Evolutionary conservation across 1,284 basidiomycete species (phyloP).

Genomic region (Irpex rosettiformis): DNA sequence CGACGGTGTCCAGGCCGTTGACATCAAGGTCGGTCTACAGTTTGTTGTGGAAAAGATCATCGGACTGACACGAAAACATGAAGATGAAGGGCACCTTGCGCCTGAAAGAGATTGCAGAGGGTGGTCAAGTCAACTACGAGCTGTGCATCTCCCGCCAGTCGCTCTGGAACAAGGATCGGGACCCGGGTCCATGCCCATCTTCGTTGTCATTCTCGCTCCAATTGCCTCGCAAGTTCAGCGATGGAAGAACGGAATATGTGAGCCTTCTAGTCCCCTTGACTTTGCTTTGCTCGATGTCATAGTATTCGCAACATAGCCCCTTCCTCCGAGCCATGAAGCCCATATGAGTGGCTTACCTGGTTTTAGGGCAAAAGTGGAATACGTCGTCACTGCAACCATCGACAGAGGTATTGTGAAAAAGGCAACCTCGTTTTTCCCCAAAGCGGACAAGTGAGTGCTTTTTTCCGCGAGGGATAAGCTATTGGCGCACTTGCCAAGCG

Average conservation of each 20-base stretch:
- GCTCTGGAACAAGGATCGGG: conserved; percentile 54
- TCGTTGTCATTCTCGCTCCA: conserved; percentile 49
- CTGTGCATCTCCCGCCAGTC: conserved; percentile 48
- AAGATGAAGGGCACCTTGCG: conserved; percentile 60
- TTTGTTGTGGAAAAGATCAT: background rate
- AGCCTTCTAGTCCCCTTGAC: conserved; percentile 22
- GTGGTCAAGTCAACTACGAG: conserved; percentile 48
- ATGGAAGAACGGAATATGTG: conserved; percentile 56
- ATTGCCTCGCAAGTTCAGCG: conserved; percentile 55
- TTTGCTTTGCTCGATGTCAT: background rate
- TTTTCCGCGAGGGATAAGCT: background rate
- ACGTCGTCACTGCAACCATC: conserved; percentile 25
- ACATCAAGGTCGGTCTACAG: conserved; percentile 48
- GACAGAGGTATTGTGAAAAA: conserved; percentile 19
- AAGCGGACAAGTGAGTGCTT: conserved; percentile 22
- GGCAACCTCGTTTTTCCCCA: conserved; percentile 20
- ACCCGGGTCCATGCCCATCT: conserved; percentile 44
- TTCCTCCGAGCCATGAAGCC: conserved; percentile 65
- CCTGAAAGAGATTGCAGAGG: conserved; percentile 63
- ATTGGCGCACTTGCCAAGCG: too few species aligned
- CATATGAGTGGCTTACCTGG: conserved; percentile 68
- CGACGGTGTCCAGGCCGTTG: conserved; percentile 55
- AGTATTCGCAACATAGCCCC: conserved; percentile 27
- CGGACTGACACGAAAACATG: conserved; percentile 1
- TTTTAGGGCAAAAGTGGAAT: conserved; percentile 38